Base-by-base conservation (phyloP, 2,329 filamentous ascomycete species). In the Bipolaris oryzae region DNA sequence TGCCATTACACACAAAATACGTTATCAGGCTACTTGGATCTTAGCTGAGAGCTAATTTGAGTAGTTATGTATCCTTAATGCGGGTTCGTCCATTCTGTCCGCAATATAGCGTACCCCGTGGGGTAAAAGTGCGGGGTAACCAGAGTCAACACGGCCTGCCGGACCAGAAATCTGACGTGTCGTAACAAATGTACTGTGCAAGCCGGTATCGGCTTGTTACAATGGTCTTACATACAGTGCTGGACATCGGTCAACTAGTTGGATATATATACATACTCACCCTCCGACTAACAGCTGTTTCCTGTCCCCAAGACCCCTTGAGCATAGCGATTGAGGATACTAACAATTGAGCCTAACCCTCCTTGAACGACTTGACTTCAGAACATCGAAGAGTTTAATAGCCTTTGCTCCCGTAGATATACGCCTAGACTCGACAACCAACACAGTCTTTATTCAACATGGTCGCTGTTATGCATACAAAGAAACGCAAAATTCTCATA, bases 401-500 rank as follows among this genome's bases (percentile, higher is more conserved):
- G 28, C 28, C 7, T 2, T 21, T 11, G 15, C 28, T 16, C 13
- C 3, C 3, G 9, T 9, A 37, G 6, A 3, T 44, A 7, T 48
- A 25, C 38, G 5, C 1, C 7, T 21, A 7, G 16, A 23, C 7
- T 7, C 7, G 4, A 15, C 21, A 38, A 3, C 5, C 4, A 16
- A 15, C 7, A 18, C n/a, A 9, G 3, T 13, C 18, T 16, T 18
- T 2, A 16, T 13, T 43, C 53, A 61, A n/a, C 34, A 77, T 76
- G 75, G 55, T 73, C 25, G 71, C 75, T 33, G 52, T 68, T 25
- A 59, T 65, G 16, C 60, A 69, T 23, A 61, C 63, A 28, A 55
- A 67, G 18, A 76, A 72, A 38, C 77, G 80, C 1, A 85, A 82
- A 69, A 80, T 93, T 60, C 84, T 95, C 25, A 89, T 93, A 38